phyloP scores from a whole-genome alignment of 306 rosid species.

The Malus fusca region DNA sequence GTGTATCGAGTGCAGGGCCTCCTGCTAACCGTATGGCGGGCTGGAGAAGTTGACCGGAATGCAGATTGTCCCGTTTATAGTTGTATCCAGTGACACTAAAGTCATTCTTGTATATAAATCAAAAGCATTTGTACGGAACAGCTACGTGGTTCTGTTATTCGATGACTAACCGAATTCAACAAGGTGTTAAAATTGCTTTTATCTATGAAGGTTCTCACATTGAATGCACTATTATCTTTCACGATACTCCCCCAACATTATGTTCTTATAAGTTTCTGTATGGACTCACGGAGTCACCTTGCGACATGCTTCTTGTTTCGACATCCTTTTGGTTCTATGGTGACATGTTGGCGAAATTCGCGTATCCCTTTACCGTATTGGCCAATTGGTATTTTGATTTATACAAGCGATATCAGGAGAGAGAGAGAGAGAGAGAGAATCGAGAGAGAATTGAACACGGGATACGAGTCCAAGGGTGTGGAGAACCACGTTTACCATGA shows the following conservation, averaged over 20 bases:
- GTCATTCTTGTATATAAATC: constrained; percentile 26
- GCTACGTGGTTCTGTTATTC: constrained; percentile 15
- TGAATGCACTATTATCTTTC: not conserved
- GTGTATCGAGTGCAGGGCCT: constrained; percentile 40
- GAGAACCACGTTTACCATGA: too few species aligned
- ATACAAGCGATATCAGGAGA: too few species aligned
- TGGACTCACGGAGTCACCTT: not conserved
- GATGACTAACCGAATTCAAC: constrained; percentile 37
- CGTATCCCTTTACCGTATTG: not conserved
- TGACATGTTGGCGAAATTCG: not conserved
- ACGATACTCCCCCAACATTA: not conserved
- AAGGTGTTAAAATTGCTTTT: constrained; percentile 21
- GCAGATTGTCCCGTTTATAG: not conserved
- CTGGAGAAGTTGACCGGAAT: constrained; percentile 44
- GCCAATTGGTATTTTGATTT: not conserved
- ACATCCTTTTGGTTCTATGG: not conserved
- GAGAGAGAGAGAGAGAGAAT: too few species aligned
- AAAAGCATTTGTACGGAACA: constrained; percentile 40
- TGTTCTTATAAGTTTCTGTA: not conserved
- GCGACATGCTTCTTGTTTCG: too few species aligned
- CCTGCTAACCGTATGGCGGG: constrained; percentile 49
- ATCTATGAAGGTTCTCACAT: not conserved
- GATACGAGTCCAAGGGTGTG: too few species aligned
- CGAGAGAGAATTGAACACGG: too few species aligned
- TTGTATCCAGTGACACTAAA: constrained; percentile 8